Base-by-base conservation (phyloP, 2,329 filamentous ascomycete genomes). In the Fusarium sp. region DNA sequence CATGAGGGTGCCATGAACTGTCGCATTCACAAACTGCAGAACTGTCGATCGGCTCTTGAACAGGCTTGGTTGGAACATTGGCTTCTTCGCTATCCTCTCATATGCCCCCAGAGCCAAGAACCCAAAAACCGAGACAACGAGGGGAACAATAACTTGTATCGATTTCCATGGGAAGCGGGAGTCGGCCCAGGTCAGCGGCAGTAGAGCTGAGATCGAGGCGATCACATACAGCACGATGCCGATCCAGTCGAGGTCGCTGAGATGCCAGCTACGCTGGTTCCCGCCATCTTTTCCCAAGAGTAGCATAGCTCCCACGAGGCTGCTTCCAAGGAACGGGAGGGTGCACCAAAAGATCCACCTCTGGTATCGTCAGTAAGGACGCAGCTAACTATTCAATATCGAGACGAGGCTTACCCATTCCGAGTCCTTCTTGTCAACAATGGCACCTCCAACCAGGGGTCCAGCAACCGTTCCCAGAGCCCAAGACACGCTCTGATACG, bases 181-280 rank as follows among this genome's bases (percentile, higher is more conserved):
- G 15, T 61, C 61, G 13, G 56, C 61, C 61, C 61, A 64, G 9
- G 44, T 62, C 21, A 64, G 19, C 6, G 61, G 61, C 5, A 64
- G 29, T 5, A 71, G 53, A 6, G 70, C 38, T 3, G 49, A 48
- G 29, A 65, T 45, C 2, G 59, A 53, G 6, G 59, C 61, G 23
- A 61, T 17, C 9, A 71, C 69, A 68, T 91, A 90, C 4, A 91
- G 68, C 1, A 82, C 61, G 5, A 83, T 81, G 2, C 89, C 88
- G 29, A 85, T 49, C 80, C 84, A 91, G 69, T 91, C 88, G 21
- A 91, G 81, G 4, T 51, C 35, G 15, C 51, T 54, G 27, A 70
- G 46, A 3, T 61, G 49, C 15, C 42, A 23, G 21, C 53, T 46
- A 1, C 48, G 46, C 2, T 53, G 44, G 23, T 25, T 25, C 14